phyloP scores from a whole-genome alignment of 2,329 filamentous ascomycete genomes.

The Fusarium penzigii region DNA sequence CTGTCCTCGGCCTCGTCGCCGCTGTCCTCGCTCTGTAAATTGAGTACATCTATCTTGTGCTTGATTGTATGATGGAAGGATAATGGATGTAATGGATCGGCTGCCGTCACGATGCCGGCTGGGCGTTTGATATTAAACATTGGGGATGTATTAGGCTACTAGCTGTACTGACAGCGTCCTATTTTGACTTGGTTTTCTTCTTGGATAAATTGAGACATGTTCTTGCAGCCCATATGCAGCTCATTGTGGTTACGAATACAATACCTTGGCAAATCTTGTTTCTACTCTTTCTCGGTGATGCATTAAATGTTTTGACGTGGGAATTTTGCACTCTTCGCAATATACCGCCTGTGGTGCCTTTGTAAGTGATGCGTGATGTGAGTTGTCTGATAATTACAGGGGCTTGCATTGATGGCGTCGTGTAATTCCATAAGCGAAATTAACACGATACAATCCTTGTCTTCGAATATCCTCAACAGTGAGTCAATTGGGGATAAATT shows the following conservation, averaged over 20 bases:
- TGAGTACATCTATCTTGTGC: slow-evolving; percentile 1
- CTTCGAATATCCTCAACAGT: no score
- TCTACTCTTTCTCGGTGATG: not conserved
- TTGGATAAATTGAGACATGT: slow-evolving; percentile 29
- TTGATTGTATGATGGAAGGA: slow-evolving; percentile 5
- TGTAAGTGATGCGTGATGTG: not conserved
- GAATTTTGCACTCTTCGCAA: slow-evolving; percentile 5
- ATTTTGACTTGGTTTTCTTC: slow-evolving; percentile 19
- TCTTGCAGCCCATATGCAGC: slow-evolving; percentile 27
- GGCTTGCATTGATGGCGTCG: not conserved
- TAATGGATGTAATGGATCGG: slow-evolving; percentile 24
- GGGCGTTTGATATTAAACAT: slow-evolving; percentile 22
- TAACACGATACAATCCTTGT: not conserved
- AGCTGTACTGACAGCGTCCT: no score
- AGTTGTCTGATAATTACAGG: not conserved
- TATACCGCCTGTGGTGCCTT: not conserved
- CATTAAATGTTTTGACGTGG: slow-evolving; percentile 3
- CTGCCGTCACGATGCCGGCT: slow-evolving; percentile 26
- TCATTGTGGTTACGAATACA: slow-evolving; percentile 28
- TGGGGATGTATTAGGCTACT: slow-evolving; percentile 13
- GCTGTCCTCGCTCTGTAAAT: slow-evolving; percentile 54
- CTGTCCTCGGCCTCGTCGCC: slow-evolving; percentile 49
- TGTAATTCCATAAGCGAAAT: not conserved
- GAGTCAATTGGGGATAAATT: no score
- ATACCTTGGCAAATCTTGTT: slow-evolving; percentile 17